Evolutionary conservation across 768 basidiomycete species (phyloP), one percentile per base, ranked within the genome.

Genomic region (Amanita muscaria): DNA sequence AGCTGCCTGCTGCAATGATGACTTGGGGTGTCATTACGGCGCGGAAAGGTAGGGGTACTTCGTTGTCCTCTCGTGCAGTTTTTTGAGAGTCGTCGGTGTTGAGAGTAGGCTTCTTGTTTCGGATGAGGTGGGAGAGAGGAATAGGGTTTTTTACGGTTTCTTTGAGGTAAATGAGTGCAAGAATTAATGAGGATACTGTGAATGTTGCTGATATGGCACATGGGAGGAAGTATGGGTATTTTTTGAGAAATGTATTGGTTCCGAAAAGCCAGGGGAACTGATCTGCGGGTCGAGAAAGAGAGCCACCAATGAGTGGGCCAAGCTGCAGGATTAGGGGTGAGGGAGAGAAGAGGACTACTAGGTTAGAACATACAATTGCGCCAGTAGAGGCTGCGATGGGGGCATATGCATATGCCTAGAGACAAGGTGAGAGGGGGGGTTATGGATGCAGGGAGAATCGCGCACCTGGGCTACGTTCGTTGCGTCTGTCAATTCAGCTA

Each of bases 191-290:
- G 16, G 74, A 6, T 5, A 64, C 57, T 0, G 74, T 62, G 51
- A 73, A 72, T 0, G 72, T 72, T 1, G 76, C 72, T 3, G n/a
- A n/a, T n/a, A n/a, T n/a, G n/a, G n/a, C n/a, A n/a, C n/a, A n/a
- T n/a, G n/a, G n/a, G n/a, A n/a, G 64, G 56, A 82, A 79, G 49
- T 77, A 79, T 0, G 76, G 76, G 41, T 69, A 70, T 29, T 61
- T 49, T 3, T 50, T 56, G 64, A 73, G 69, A 40, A 79, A 74
- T 7, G 58, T 50, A 15, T 52, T 50, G 2, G 51, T 39, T 4
- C 55, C 53, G 42, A 79, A 77, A n/a, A 66, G 12, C 0, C 31
- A 27, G 23, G 75, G n/a, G n/a, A n/a, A n/a, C n/a, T n/a, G n/a
- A n/a, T n/a, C n/a, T n/a, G n/a, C n/a, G n/a, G n/a, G n/a, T n/a